Evolutionary conservation across 1,284 basidiomycete genomes (phyloP).

Genomic region (Pyrrhoderma noxium): DNA sequence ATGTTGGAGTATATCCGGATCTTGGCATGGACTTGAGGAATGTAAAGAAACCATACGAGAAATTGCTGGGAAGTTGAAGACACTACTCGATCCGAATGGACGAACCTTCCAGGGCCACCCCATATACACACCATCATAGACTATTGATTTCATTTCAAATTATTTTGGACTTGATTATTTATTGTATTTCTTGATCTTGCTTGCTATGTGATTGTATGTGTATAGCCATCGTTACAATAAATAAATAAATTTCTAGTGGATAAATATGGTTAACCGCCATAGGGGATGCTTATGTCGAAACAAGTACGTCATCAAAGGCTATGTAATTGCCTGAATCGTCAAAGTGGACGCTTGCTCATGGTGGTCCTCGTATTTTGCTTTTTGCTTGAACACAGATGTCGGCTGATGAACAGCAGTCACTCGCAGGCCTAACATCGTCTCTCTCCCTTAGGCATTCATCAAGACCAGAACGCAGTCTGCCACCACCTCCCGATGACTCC

Average conservation of each 20-base stretch:
- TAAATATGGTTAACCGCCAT: too few relatives aligned
- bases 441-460: neutral
- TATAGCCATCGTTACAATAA: too few relatives aligned
- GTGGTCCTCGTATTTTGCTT: too few relatives aligned
- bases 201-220: too few relatives aligned
- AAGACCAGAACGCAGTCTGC: conserved; percentile 10
- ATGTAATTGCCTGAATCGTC: too few relatives aligned
- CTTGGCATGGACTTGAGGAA: conserved; percentile 58
- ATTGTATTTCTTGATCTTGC: neutral
- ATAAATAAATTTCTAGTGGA: too few relatives aligned
- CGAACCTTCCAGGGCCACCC: conserved; percentile 57
- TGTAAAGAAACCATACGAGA: conserved; percentile 51
- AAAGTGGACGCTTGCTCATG: too few relatives aligned
- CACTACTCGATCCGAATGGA: conserved; percentile 56
- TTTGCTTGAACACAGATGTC: conserved; percentile 1
- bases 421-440: neutral
- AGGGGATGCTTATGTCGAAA: too few relatives aligned
- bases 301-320: too few relatives aligned
- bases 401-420: neutral
- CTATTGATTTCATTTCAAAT: neutral
- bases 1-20: conserved; percentile 66
- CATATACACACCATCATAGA: conserved; percentile 48
- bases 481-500: conserved; percentile 8
- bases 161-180: too few relatives aligned
- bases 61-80: conserved; percentile 55